phyloP scores from a whole-genome alignment of 2,329 filamentous ascomycete genomes.

The Sporothrix protearum region DNA sequence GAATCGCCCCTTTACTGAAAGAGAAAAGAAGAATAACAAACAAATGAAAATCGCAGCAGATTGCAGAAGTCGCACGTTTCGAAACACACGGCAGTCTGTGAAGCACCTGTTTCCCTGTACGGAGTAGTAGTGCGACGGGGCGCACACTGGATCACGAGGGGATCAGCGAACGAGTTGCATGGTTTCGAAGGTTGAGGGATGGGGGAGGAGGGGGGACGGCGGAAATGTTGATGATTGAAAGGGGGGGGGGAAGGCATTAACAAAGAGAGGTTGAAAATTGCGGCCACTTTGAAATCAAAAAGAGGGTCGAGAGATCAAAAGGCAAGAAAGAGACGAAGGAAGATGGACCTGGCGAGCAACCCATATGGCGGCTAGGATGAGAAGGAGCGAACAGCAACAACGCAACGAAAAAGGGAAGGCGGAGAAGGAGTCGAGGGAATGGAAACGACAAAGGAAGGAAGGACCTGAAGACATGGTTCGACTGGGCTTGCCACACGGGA shows the following conservation, averaged over 20 bases:
- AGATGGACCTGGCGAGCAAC: not conserved
- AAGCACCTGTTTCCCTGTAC: not conserved
- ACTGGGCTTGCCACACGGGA: not conserved
- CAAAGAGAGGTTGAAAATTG: not conserved
- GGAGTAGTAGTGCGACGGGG: conserved; percentile 19
- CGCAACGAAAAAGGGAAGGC: not conserved
- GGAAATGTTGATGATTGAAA: not conserved
- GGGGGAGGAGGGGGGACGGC: not conserved
- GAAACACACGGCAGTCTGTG: conserved; percentile 14
- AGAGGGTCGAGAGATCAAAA: not conserved
- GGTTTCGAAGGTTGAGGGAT: not conserved
- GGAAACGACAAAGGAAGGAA: not conserved
- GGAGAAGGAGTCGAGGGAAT: not conserved
- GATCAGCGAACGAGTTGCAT: conserved; percentile 12
- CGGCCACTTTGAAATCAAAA: not conserved
- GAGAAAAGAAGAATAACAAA: not conserved
- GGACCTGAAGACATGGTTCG: not conserved
- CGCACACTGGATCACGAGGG: conserved; percentile 17
- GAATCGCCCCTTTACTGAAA: not conserved
- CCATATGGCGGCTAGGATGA: conserved; percentile 1
- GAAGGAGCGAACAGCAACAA: not conserved
- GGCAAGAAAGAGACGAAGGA: not conserved
- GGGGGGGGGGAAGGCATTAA: not conserved
- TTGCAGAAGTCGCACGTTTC: conserved; percentile 11
- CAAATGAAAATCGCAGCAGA: conserved; percentile 1